Evolutionary conservation across 345 rosid genomes (phyloP).

Genomic region (Fremontodendron californicum): DNA sequence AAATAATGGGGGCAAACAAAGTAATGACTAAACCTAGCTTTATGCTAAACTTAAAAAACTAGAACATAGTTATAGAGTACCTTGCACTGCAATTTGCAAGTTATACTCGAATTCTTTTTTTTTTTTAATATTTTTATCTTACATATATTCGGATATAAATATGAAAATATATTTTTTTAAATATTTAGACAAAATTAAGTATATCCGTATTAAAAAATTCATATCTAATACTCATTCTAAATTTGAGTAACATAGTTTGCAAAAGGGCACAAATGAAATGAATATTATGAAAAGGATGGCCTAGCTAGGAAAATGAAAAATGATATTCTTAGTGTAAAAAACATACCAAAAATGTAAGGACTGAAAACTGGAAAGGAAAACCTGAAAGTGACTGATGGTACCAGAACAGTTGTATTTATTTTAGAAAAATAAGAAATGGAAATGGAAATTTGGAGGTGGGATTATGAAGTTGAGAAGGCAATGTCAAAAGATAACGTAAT

Average conservation of each 20-base stretch:
- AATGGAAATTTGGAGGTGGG: background rate
- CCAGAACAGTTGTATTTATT: too few relatives aligned
- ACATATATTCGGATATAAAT: too few relatives aligned
- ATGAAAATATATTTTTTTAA: too few relatives aligned
- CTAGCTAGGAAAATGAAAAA: too few relatives aligned
- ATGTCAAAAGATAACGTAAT: constrained; percentile 63
- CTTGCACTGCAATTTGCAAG: too few relatives aligned
- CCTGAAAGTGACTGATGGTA: background rate
- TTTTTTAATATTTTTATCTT: too few relatives aligned
- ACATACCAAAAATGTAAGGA: background rate
- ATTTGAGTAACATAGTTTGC: too few relatives aligned
- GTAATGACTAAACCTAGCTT: background rate
- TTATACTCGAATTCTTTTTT: too few relatives aligned
- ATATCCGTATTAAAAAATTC: too few relatives aligned
- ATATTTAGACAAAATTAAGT: too few relatives aligned
- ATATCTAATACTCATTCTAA: too few relatives aligned
- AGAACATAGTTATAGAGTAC: background rate
- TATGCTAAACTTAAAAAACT: background rate
- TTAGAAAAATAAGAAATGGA: too few relatives aligned
- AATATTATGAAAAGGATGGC: background rate
- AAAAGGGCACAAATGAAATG: background rate
- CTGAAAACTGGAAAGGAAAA: background rate
- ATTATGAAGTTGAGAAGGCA: constrained; percentile 57
- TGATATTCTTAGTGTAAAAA: background rate
- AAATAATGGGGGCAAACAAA: background rate